These are phyloP conservation scores for Rosa lucieae DNA, from an alignment of 306 rosid genomes.

Conservation along the genomic window DNA sequence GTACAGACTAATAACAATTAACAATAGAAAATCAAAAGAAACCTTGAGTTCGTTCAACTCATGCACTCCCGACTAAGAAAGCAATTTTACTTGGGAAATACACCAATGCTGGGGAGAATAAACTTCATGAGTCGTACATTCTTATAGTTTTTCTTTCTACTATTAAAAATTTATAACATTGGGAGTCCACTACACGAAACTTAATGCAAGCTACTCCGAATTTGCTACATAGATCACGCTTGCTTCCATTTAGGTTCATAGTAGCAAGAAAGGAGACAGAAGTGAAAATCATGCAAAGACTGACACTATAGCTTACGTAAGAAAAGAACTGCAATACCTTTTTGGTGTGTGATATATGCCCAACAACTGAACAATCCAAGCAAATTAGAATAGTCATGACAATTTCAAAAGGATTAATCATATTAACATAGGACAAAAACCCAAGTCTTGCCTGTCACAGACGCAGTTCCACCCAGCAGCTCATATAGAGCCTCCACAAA, in stretches of 20 bases:
- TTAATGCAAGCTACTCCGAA: not conserved
- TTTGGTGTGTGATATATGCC: constrained; percentile 64
- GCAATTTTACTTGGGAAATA: not conserved
- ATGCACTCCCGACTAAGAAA: not conserved
- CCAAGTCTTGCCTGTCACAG: constrained; percentile 69
- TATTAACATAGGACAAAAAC: constrained; percentile 7
- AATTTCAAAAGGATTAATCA: constrained; percentile 3
- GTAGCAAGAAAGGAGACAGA: not conserved
- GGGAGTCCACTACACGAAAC: not conserved
- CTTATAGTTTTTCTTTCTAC: not conserved
- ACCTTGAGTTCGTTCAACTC: not conserved
- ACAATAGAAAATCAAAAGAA: not conserved
- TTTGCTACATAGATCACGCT: not conserved
- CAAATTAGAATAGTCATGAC: constrained; percentile 28
- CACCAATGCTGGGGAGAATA: not conserved
- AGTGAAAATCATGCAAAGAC: not conserved
- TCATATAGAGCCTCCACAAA: constrained; percentile 76
- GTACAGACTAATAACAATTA: not conserved
- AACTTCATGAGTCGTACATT: not conserved
- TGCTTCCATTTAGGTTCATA: not conserved
- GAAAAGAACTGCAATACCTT: constrained; percentile 52
- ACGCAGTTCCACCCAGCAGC: constrained; percentile 69
- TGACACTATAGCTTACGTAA: constrained; percentile 3
- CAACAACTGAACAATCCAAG: constrained; percentile 58
- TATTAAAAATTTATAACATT: not conserved